Evolutionary conservation across 768 basidiomycete genomes (phyloP), one percentile per base, ranked within the genome.

Genomic region (Infundibulicybe gibba): DNA sequence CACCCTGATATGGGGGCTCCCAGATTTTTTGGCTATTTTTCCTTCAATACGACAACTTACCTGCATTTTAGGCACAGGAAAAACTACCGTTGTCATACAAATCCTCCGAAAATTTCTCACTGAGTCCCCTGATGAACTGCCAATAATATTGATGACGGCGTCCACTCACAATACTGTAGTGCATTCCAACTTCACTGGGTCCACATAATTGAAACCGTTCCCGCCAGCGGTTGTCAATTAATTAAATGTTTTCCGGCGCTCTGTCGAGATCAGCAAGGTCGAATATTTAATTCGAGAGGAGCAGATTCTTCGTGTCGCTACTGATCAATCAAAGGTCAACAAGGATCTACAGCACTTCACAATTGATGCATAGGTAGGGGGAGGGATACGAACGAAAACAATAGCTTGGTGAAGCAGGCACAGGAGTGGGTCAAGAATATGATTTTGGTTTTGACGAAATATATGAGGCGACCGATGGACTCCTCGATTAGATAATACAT

Each of bases 1-100:
- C 21, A 76, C 80, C 25, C 55, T 86, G 34, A 83, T 86, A 6
- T 85, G 84, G 84, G 83, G 84, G 3, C 83, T 84, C 8, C 84
- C 84, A 50, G 81, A 83, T 79, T 44, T 44, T 57, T 40, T 6
- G 15, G 4, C 3, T 25, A 15, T n/a, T 21, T 9, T 16, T n/a
- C 21, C 30, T 13, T 32, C 48, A 8, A 51, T 9, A 13, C 3
- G 5, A 32, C 5, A 14, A 15, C 13, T 16, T 34, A 43, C 31
- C 14, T 32, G 1, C 11, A 5, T 35, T 9, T 11, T 16, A 13
- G 20, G 10, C n/a, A 87, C 84, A 0, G 83, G 85, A 32, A 87
- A 86, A 59, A 85, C 83, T 0, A 85, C 82, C 0, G 83, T 85
- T 1, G 81, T 85, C 5, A 73, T 86, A 2, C 72, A 81, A 50